Base-by-base conservation (phyloP, 2,329 filamentous ascomycete species). In the Aureobasidium sp. region DNA sequence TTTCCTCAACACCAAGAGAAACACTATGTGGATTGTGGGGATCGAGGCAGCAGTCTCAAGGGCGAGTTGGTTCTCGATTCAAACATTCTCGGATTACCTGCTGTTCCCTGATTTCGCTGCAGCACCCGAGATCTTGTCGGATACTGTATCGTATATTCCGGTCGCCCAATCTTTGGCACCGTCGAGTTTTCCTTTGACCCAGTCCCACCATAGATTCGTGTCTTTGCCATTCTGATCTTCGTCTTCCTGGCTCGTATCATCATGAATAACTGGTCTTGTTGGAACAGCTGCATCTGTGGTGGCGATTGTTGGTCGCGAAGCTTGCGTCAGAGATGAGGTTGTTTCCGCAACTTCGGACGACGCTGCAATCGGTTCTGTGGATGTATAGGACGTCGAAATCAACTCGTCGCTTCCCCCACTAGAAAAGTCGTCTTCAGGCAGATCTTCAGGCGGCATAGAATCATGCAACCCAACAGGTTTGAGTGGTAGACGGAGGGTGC, bases 401-500 rank as follows among this genome's bases (percentile, higher is more conserved):
- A n/a, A 10, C 8, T 36, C 26, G 12, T 29, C 29, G 29, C 29
- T 29, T 13, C 12, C 15, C 41, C 5, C n/a, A 13, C 20, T 26
- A 13, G 41, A 26, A 26, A 26, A 2, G 10, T 2, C 3, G 36
- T 55, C 50, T n/a, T 39, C 60, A 27, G 51, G 39, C 39, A 65
- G 62, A 51, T 71, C 69, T 24, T 46, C 44, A 15, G 63, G 62
- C 27, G 57, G 65, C 36, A 63, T 51, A 48, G 29, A 27, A 13
- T 68, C 67, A 65, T 92, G 89, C 1, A 84, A 71, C 5, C 87
- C 88, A 13, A 84, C 71, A 0, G 86, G 79, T 63, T 80, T 81
- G 27, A 93, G 76, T 0, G 89, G 89, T 13, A 93, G 80, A 12
- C 87, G 81, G 6, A 97, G 77, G 0, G 92, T 96, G 55, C 93